A percentile compares a stretch with the other conserved stretches of the same genome.
Evolutionary conservation across 129 eudicot species (phyloP).

Genomic region (Deinandra increscens): DNA sequence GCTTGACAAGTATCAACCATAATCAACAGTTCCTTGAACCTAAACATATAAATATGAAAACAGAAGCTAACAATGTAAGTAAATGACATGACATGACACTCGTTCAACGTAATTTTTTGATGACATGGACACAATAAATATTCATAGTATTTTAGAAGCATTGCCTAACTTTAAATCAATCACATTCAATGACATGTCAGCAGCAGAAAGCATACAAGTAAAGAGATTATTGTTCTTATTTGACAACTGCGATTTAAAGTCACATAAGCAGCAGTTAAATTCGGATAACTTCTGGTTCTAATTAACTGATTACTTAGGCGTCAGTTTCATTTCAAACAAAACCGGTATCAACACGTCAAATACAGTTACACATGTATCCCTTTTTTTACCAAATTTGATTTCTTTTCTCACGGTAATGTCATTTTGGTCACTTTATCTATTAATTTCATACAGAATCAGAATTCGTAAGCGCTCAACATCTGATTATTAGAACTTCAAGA

Average conservation of each 20-base stretch:
- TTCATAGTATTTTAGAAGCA: not conserved
- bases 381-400: not conserved
- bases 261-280: not conserved
- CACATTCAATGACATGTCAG: not conserved
- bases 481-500: not conserved
- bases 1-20: slow-evolving; percentile 99
- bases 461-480: not conserved
- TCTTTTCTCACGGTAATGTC: not conserved
- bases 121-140: not conserved
- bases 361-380: not conserved
- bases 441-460: not conserved
- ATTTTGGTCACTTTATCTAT: not conserved
- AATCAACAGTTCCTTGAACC: slow-evolving; percentile 94
- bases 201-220: not conserved
- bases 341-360: not conserved
- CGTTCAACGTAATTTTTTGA: not conserved
- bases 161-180: not conserved
- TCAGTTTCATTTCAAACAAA: not conserved
- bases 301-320: not conserved
- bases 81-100: not conserved
- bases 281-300: not conserved
- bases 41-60: slow-evolving; percentile 42
- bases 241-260: not conserved
- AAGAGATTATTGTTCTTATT: not conserved
- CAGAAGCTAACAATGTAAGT: slow-evolving; percentile 5